Base-by-base conservation (phyloP, 805 yeast genomes). In the Nakazawaea ambrosiae region DNA sequence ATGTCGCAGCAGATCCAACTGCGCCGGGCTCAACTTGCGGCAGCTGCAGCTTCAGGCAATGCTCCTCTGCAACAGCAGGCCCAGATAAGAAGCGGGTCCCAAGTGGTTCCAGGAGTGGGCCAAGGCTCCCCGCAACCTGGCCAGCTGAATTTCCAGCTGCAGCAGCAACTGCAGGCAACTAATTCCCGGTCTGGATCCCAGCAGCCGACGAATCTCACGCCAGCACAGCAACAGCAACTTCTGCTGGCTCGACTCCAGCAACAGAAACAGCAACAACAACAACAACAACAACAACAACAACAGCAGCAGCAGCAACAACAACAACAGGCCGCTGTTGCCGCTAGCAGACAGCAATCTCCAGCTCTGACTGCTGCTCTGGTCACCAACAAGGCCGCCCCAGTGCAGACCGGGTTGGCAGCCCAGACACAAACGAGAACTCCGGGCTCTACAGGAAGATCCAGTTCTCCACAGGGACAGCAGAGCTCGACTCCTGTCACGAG, bases 401-500 rank as follows among this genome's bases (percentile, higher is more conserved):
- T 17, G 47, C 38, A 29, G 42, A 41, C 25, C 10, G 10, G 10
- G 24, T 8, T 22, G 10, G 10, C 7, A 10, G 10, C 7, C 10
- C 24, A 7, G 24, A 7, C 10, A 10, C 45, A 28, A 39, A 7
- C 18, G 45, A 33, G 33, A 31, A 35, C 29, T 7, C 16, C 39
- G n/a, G 24, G 36, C 7, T 37, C 40, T 27, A 37, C 32, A n/a
- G 44, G 37, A 12, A 36, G 42, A 23, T 33, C 36, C 10, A 37
- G 61, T 4, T 46, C 53, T 2, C 51, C 63, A 8, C 55, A 54
- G 41, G 25, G 25, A 15, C 31, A 18, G 12, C 31, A 31, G 7
- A 51, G 48, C 28, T 49, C 68, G 9, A 45, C 57, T 5, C 67
- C 73, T 20, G 64, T 67, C 1, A 69, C 74, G 2, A 53, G 61